Percentiles rank a stretch among this genome's conserved stretches.
phyloP scores from a whole-genome alignment of 306 rosid species.

The Lathyrus tuberosus region DNA sequence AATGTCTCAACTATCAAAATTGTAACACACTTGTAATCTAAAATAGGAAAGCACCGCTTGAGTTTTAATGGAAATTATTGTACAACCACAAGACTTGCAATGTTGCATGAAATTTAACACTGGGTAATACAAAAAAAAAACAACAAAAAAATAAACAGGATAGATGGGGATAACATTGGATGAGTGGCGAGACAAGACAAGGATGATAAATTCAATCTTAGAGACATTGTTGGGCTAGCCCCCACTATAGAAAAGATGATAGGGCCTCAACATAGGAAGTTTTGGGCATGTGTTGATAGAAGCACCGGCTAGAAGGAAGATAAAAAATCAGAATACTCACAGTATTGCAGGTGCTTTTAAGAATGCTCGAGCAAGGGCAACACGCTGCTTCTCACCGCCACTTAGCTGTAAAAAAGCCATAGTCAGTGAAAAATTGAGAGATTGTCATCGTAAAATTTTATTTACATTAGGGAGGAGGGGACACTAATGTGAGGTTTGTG shows the following conservation, averaged over 20 bases:
- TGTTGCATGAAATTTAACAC: not conserved
- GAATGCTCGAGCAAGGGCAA: constrained; percentile 95
- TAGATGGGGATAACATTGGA: not conserved
- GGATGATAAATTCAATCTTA: constrained; percentile 9
- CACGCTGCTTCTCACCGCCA: constrained; percentile 99
- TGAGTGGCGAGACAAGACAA: constrained; percentile 4
- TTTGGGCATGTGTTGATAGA: not conserved
- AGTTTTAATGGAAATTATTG: not conserved
- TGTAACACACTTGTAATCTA: not conserved
- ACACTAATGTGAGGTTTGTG: not conserved
- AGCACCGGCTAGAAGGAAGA: not conserved
- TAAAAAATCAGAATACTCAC: constrained; percentile 49
- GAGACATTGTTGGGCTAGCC: constrained; percentile 1
- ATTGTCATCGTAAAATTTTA: constrained; percentile 13
- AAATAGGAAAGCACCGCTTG: not conserved
- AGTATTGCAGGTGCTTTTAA: constrained; percentile 89
- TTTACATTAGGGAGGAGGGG: not conserved
- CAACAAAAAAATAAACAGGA: not conserved
- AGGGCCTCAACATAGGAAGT: not conserved
- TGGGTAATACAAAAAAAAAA: not conserved
- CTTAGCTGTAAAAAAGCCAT: constrained; percentile 66
- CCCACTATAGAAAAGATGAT: not conserved
- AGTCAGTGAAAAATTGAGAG: constrained; percentile 33
- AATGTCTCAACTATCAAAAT: not conserved
- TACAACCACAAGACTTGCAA: not conserved